These are phyloP conservation scores for Hericium rajendrae DNA, from an alignment of 768 basidiomycete species.

Conservation along the genomic window DNA sequence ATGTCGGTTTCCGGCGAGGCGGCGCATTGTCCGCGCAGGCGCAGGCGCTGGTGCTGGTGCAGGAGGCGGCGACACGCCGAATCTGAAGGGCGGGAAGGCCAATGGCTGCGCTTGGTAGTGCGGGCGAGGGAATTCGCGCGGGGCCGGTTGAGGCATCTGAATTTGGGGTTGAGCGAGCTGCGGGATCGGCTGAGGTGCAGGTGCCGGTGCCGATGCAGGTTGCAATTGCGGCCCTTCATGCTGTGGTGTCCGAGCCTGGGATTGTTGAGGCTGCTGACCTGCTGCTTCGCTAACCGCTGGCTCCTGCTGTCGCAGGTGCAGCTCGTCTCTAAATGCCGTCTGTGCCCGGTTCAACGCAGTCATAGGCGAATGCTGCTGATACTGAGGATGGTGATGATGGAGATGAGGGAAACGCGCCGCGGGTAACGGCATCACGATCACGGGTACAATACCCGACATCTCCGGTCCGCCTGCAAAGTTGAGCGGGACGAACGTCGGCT, in stretches of 20 bases:
- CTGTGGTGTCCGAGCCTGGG: no score
- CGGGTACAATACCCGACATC: no score
- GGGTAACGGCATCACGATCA: no score
- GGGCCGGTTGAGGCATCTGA: slow-evolving; percentile 57
- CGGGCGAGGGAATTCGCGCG: slow-evolving; percentile 57
- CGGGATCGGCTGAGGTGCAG: slow-evolving; percentile 8
- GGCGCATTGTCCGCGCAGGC: slow-evolving; percentile 10
- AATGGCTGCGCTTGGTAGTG: slow-evolving; percentile 41
- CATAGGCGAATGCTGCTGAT: neutral
- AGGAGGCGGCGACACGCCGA: neutral
- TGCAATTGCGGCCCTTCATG: no score
- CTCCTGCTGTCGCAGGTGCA: neutral
- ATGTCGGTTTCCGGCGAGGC: slow-evolving; percentile 33
- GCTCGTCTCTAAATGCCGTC: neutral
- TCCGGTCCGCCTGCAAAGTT: no score
- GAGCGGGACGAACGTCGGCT: no score
- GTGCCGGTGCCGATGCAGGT: neutral
- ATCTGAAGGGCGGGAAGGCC: neutral
- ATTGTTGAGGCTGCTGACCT: neutral
- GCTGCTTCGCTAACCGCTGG: neutral
- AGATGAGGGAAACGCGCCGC: neutral
- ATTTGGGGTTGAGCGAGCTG: slow-evolving; percentile 34
- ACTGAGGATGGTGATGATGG: neutral
- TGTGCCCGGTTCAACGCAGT: neutral
- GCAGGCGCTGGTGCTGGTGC: neutral